A percentile compares a stretch with the other conserved stretches of the same genome.
phyloP scores from a whole-genome alignment of 2,329 filamentous ascomycete species.

The Penicillium sp. region DNA sequence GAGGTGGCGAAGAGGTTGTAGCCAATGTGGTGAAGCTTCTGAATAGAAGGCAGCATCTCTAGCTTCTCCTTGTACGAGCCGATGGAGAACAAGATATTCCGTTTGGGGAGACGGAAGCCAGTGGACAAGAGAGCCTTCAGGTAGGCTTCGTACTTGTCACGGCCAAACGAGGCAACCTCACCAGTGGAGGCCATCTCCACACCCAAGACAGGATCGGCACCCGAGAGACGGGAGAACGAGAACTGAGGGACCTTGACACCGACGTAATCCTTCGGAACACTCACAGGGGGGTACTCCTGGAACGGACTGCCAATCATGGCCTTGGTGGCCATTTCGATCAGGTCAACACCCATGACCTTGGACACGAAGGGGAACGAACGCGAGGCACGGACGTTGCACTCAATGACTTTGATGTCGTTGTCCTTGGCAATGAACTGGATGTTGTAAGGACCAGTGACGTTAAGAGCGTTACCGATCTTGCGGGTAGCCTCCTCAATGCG shows the following conservation, averaged over 20 bases:
- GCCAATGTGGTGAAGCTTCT: constrained; percentile 83
- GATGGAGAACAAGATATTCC: constrained; percentile 92
- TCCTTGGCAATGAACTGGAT: constrained; percentile 99
- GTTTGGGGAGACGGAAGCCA: constrained; percentile 92
- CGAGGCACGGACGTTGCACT: constrained; percentile 96
- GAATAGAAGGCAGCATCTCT: constrained; percentile 90
- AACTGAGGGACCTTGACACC: constrained; percentile 98
- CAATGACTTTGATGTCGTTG: constrained; percentile 99
- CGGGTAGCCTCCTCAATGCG: constrained; percentile 92
- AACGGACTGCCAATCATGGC: constrained; percentile 87
- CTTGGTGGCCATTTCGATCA: constrained; percentile 98
- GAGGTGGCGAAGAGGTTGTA: constrained; percentile 96
- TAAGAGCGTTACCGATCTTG: constrained; percentile 91
- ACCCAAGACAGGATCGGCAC: constrained; percentile 91
- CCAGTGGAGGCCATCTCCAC: constrained; percentile 99
- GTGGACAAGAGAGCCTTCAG: constrained; percentile 94
- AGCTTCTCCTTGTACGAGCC: constrained; percentile 97
- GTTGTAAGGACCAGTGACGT: constrained; percentile 95
- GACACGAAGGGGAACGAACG: constrained; percentile 97
- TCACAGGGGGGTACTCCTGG: constrained; percentile 73
- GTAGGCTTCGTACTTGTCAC: constrained; percentile 96
- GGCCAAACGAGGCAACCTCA: constrained; percentile 94
- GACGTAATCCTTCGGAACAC: constrained; percentile 76
- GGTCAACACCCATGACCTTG: constrained; percentile 95
- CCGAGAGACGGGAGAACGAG: constrained; percentile 94